These are phyloP conservation scores for Penicillium crystallinum DNA, from an alignment of 495 filamentous ascomycete species.

Conservation along the genomic window DNA sequence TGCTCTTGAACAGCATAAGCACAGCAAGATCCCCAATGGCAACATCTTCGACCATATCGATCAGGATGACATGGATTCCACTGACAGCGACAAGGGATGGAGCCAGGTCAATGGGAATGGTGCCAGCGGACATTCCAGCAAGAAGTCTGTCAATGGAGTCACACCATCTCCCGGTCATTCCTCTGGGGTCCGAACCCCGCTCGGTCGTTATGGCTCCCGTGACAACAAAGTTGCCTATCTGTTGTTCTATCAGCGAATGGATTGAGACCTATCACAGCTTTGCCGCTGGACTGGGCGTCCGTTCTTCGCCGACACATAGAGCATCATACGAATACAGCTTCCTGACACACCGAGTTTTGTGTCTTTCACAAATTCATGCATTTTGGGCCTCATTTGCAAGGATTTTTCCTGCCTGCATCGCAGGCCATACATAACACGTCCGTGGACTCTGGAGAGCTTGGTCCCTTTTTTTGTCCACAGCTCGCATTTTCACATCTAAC, in stretches of 20 bases:
- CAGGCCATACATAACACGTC: slow-evolving; percentile 19
- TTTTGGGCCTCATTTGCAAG: slow-evolving; percentile 3
- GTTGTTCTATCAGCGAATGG: slow-evolving; percentile 84
- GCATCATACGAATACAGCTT: slow-evolving; percentile 12
- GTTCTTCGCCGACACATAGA: neutral
- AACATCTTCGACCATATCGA: slow-evolving; percentile 71
- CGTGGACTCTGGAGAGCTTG: neutral
- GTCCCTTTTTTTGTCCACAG: slow-evolving; percentile 1
- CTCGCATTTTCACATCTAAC: slow-evolving; percentile 3
- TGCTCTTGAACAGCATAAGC: slow-evolving; percentile 60
- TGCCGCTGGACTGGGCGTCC: neutral
- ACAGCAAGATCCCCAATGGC: slow-evolving; percentile 46
- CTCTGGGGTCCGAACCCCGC: slow-evolving; percentile 56
- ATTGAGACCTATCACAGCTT: slow-evolving; percentile 16
- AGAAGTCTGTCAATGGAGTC: slow-evolving; percentile 67
- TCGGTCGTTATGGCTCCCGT: slow-evolving; percentile 64
- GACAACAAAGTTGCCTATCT: slow-evolving; percentile 97
- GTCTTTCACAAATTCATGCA: slow-evolving; percentile 5
- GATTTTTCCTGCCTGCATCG: slow-evolving; percentile 3
- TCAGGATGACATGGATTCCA: slow-evolving; percentile 54
- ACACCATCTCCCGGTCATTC: slow-evolving; percentile 42
- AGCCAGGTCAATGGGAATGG: slow-evolving; percentile 69
- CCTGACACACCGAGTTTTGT: slow-evolving; percentile 1
- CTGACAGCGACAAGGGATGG: slow-evolving; percentile 67
- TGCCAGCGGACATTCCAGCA: slow-evolving; percentile 42